Conservation (phyloP, 2,329 filamentous ascomycete species). For the Arthrobotrys entomopaga region DNA sequence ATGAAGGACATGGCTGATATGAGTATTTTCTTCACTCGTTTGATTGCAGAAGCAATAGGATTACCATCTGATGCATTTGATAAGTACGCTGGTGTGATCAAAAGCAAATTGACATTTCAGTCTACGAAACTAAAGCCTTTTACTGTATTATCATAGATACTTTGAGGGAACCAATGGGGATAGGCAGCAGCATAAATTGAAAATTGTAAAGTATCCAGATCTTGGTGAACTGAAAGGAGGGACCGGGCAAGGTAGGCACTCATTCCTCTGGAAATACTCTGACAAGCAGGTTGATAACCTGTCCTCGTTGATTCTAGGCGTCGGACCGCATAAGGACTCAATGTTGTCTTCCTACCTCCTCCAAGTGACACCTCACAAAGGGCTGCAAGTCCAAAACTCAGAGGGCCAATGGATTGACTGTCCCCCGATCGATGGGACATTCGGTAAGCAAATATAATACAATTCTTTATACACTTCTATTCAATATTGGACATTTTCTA, state of each 20-base stretch:
- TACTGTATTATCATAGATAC: slow-evolving; percentile 17
- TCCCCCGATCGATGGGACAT: slow-evolving; percentile 77
- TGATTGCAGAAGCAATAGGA: slow-evolving; percentile 85
- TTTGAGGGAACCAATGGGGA: slow-evolving; percentile 63
- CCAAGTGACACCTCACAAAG: slow-evolving; percentile 78
- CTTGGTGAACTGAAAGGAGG: slow-evolving; percentile 67
- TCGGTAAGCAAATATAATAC: slow-evolving; percentile 61
- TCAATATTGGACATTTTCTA: background rate
- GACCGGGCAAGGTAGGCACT: slow-evolving; percentile 43
- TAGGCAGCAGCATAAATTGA: slow-evolving; percentile 81
- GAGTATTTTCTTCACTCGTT: slow-evolving; percentile 77
- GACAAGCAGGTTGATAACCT: too few species aligned
- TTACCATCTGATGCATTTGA: slow-evolving; percentile 76
- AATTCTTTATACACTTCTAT: background rate
- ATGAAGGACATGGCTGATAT: slow-evolving; percentile 78
- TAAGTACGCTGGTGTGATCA: too few species aligned
- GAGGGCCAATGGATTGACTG: slow-evolving; percentile 83
- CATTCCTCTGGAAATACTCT: background rate
- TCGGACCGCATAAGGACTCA: slow-evolving; percentile 63
- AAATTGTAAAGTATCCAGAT: slow-evolving; percentile 88
- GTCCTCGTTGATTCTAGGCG: slow-evolving; percentile 60
- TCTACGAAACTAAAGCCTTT: background rate
- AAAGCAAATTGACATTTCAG: too few species aligned
- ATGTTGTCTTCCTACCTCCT: slow-evolving; percentile 85
- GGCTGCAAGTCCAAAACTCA: slow-evolving; percentile 85